Conservation (phyloP, 139 green algal genomes). For the Coccomyxa sp. region DNA sequence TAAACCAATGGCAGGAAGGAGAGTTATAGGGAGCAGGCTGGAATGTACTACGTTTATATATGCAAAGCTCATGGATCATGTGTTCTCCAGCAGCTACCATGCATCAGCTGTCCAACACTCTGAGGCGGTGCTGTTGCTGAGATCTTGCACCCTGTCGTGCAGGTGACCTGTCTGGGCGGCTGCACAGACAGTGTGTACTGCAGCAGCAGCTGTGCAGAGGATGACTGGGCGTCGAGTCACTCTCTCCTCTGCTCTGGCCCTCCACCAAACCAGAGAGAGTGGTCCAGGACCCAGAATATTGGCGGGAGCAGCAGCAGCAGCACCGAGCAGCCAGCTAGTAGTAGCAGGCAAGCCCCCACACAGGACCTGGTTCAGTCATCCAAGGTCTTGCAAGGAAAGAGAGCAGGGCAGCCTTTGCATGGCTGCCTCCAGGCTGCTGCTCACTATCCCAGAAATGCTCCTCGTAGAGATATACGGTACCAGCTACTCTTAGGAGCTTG, state of each 20-base stretch:
- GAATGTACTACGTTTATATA: not conserved
- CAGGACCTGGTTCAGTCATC: too few species aligned
- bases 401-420: too few species aligned
- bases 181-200: slow-evolving; percentile 52
- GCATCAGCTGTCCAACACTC: not conserved
- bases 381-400: too few species aligned
- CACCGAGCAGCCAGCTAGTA: not conserved
- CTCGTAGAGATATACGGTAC: too few species aligned
- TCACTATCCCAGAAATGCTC: too few species aligned
- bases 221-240: slow-evolving; percentile 51
- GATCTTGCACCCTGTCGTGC: not conserved
- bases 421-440: too few species aligned
- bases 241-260: slow-evolving; percentile 42
- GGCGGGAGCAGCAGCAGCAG: too few species aligned
- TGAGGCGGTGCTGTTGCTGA: not conserved
- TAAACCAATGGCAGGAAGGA: not conserved
- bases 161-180: slow-evolving; percentile 42
- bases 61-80: not conserved
- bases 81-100: not conserved
- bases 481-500: too few species aligned
- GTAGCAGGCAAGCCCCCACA: too few species aligned
- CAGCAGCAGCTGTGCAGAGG: slow-evolving; percentile 35
- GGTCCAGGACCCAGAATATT: not conserved
- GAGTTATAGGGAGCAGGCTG: not conserved
- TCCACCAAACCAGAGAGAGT: not conserved